phyloP scores from a whole-genome alignment of 352 stramenopile species.

The Hyaloperonospora brassicae region DNA sequence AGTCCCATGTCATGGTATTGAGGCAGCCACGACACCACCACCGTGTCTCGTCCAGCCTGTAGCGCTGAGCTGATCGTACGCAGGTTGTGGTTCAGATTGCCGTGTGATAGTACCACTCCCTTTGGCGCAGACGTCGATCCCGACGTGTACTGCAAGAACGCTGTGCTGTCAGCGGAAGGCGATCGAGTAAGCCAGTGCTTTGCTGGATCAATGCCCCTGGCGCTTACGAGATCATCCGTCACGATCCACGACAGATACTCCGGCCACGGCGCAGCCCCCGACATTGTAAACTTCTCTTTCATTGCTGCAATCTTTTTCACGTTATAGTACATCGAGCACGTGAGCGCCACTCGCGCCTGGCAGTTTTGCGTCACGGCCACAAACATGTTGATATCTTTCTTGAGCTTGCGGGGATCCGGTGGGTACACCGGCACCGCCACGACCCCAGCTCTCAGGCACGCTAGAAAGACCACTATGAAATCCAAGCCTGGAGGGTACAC shows the following conservation, averaged over 20 bases:
- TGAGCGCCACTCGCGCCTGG: constrained; percentile 90
- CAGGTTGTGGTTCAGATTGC: constrained; percentile 96
- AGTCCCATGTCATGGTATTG: constrained; percentile 99
- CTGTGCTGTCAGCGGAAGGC: constrained; percentile 54
- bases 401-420: constrained; percentile 89
- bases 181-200: constrained; percentile 38
- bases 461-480: constrained; percentile 97
- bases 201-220: constrained; percentile 33
- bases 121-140: constrained; percentile 97
- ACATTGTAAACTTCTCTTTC: constrained; percentile 78
- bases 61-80: constrained; percentile 91
- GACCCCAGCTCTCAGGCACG: constrained; percentile 89
- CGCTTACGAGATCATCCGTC: constrained; percentile 63
- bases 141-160: constrained; percentile 99
- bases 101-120: constrained; percentile 96
- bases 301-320: constrained; percentile 88
- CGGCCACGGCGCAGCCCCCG: constrained; percentile 60
- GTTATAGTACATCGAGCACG: constrained; percentile 89
- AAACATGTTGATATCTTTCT: constrained; percentile 95
- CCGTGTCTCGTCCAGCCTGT: constrained; percentile 81
- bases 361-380: constrained; percentile 87
- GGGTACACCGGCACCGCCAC: constrained; percentile 91
- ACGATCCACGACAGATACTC: constrained; percentile 85
- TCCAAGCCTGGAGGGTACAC: constrained; percentile 96
- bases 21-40: constrained; percentile 97